Conservation (phyloP, 805 yeast genomes). For the Nakazawaea sp. region DNA sequence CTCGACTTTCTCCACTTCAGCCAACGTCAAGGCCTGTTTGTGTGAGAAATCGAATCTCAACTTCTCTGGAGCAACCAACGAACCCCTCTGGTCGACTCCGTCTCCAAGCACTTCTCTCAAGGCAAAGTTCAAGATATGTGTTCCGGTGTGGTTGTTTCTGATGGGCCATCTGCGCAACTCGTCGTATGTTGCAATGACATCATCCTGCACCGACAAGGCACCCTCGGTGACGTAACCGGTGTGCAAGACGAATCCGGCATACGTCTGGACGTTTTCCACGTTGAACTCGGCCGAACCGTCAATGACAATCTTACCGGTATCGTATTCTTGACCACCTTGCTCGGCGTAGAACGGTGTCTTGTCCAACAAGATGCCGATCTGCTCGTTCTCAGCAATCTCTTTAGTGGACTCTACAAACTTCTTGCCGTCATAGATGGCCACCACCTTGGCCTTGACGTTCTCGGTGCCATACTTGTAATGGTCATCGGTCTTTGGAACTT, state of each 20-base stretch:
- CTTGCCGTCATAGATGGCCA: conserved; percentile 65
- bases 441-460: conserved; percentile 60
- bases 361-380: conserved; percentile 78
- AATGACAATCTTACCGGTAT: conserved; percentile 85
- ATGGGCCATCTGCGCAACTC: conserved; percentile 94
- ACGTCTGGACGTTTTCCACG: conserved; percentile 86
- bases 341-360: conserved; percentile 96
- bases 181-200: conserved; percentile 80
- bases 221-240: conserved; percentile 87
- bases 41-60: conserved; percentile 95
- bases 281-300: conserved; percentile 85
- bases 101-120: conserved; percentile 82
- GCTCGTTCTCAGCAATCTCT: conserved; percentile 32
- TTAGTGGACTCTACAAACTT: conserved; percentile 44
- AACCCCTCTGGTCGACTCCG: conserved; percentile 91
- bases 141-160: conserved; percentile 97
- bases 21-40: conserved; percentile 70
- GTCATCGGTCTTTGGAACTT: conserved; percentile 79
- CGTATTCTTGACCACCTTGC: conserved; percentile 98
- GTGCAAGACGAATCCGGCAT: conserved; percentile 93
- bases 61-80: conserved; percentile 92
- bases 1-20: conserved; percentile 75
- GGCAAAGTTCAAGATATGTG: conserved; percentile 89
- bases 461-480: conserved; percentile 67
- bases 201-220: conserved; percentile 54